Percentiles rank a stretch among this genome's conserved stretches.
Evolutionary conservation across 164 flowering plant species (phyloP).

Genomic region (Umbellularia californica): DNA sequence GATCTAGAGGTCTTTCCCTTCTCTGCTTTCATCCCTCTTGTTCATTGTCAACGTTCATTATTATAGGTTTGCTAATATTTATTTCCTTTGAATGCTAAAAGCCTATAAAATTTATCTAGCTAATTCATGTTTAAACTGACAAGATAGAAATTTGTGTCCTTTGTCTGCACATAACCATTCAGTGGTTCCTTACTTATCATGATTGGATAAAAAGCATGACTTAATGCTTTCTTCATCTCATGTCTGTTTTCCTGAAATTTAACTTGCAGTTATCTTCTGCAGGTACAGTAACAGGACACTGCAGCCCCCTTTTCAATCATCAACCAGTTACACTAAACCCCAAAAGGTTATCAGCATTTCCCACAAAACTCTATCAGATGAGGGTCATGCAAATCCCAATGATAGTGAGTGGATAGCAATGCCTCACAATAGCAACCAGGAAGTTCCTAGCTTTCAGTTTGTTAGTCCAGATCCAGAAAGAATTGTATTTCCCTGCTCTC

Average conservation of each 20-base stretch:
- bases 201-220: too few species aligned
- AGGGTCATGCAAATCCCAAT: slow-evolving; percentile 15
- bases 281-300: slow-evolving; percentile 53
- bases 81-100: too few species aligned
- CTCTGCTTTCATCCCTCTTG: too few species aligned
- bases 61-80: too few species aligned
- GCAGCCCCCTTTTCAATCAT: slow-evolving; percentile 25
- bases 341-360: slow-evolving; percentile 22
- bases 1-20: too few species aligned
- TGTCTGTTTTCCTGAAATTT: not conserved
- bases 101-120: too few species aligned
- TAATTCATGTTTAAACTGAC: too few species aligned
- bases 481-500: slow-evolving; percentile 20
- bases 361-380: slow-evolving; percentile 22
- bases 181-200: too few species aligned
- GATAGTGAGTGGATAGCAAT: slow-evolving; percentile 16
- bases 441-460: slow-evolving; percentile 17
- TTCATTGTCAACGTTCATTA: too few species aligned
- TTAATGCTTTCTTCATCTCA: not conserved
- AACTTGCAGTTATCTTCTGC: slow-evolving; percentile 22
- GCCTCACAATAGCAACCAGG: slow-evolving; percentile 16
- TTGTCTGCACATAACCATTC: too few species aligned
- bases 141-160: too few species aligned
- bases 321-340: slow-evolving; percentile 21
- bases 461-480: slow-evolving; percentile 18